These are phyloP conservation scores for Cutaneotrichosporon cavernicola DNA, from an alignment of 1,284 basidiomycete genomes.

Conservation along the genomic window DNA sequence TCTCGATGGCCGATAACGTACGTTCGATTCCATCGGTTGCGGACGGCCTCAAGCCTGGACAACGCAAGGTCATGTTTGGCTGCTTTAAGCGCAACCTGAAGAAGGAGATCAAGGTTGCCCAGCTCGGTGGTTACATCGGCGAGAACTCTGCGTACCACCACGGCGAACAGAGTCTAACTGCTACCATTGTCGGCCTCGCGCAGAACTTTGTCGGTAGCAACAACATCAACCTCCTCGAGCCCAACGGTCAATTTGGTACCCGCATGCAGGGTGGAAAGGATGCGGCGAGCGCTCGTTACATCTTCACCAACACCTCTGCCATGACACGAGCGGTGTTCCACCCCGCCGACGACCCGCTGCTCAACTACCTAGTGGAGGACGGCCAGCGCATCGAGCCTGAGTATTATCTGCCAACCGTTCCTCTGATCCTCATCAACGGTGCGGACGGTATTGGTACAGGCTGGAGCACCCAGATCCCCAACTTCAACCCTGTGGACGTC, in stretches of 20 bases:
- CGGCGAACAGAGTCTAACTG: conserved; percentile 80
- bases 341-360: conserved; percentile 77
- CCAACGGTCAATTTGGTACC: conserved; percentile 96
- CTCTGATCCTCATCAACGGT: conserved; percentile 89
- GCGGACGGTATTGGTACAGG: conserved; percentile 98
- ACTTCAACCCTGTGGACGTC: conserved; percentile 89
- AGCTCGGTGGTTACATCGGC: conserved; percentile 90
- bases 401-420: conserved; percentile 88
- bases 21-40: conserved; percentile 90
- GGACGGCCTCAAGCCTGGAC: conserved; percentile 98
- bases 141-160: conserved; percentile 97
- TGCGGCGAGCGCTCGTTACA: conserved; percentile 95
- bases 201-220: conserved; percentile 96
- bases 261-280: conserved; percentile 86
- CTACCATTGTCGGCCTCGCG: conserved; percentile 90
- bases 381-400: conserved; percentile 87
- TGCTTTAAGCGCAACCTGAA: conserved; percentile 94
- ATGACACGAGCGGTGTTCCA: conserved; percentile 82
- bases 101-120: conserved; percentile 93
- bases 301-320: conserved; percentile 78
- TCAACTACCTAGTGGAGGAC: conserved; percentile 85
- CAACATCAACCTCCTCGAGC: conserved; percentile 86
- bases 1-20: conserved; percentile 99
- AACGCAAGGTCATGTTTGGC: conserved; percentile 93
- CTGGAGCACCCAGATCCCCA: conserved; percentile 93